These are phyloP conservation scores for Corymbia maculata DNA, from an alignment of 345 rosid species.

Conservation along the genomic window DNA sequence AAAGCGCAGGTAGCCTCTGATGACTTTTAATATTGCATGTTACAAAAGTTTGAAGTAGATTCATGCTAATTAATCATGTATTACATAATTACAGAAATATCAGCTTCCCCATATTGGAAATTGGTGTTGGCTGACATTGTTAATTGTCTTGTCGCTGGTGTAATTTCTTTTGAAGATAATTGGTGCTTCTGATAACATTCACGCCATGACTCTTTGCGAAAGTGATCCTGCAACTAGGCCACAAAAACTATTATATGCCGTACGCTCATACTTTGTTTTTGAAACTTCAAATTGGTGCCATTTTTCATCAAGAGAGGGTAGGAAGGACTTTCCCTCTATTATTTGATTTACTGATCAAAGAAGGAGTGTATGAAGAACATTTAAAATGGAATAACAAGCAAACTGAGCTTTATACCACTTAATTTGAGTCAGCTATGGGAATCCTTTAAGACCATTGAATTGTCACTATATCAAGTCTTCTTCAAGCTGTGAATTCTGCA, in stretches of 20 bases:
- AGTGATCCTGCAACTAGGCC: neutral
- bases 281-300: neutral
- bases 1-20: slow-evolving; percentile 77
- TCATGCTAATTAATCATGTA: neutral
- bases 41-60: neutral
- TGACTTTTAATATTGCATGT: neutral
- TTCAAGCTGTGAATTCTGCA: neutral
- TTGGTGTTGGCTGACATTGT: neutral
- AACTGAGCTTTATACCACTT: neutral
- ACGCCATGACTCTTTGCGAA: neutral
- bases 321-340: neutral
- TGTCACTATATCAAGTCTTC: neutral
- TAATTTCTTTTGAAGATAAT: neutral
- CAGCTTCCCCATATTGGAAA: neutral
- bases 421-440: neutral
- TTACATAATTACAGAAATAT: neutral
- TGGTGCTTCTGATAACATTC: neutral
- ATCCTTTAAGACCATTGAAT: neutral
- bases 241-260: neutral
- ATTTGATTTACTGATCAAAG: neutral
- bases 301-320: neutral
- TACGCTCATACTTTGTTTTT: neutral
- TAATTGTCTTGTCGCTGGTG: neutral
- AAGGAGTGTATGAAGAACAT: neutral
- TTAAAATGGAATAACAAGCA: neutral